Base-by-base conservation (phyloP, 805 yeast genomes). In the Huiozyma sinensis region DNA sequence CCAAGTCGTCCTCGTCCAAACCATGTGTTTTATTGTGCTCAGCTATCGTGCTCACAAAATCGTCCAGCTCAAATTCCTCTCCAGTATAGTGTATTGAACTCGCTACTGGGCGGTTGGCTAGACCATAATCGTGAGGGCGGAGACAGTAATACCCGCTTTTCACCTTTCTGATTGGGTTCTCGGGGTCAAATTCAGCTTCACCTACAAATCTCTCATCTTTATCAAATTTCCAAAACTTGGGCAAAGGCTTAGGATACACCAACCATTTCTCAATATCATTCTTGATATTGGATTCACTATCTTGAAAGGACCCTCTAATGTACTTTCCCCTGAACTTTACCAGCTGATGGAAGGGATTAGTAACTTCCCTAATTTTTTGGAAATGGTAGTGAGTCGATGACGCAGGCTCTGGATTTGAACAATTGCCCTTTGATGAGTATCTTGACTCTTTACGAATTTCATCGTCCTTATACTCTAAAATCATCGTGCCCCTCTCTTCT, bases 211-310 rank as follows among this genome's bases (percentile, higher is more conserved):
- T 48, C 41, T 49, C 51, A 44, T 60, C 65, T 31, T 56, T 53
- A 33, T 56, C 61, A 47, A 64, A 66, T 47, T 66, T 68, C 72
- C 72, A 68, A 17, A 63, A 66, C 47, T 64, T 68, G 1, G 68
- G 67, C 38, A 62, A 52, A 7, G 95, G 95, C 24, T 80, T 79
- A 0, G 97, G 97, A 58, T 86, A 88, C 31, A 86, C 75, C n/a
- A 63, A 61, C 96, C 96, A 88, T 29, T 58, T 63, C 10, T 65
- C 66, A 5, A 67, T 58, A 34, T 61, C 63, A 62, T 88, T 82
- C 54, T 85, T 79, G 4, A 95, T 94, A 61, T 90, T 88, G 44
- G 76, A 77, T 36, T 58, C 51, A 35, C 77, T 79, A 48, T 79
- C 70, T 63, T 89, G 97, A 28, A 73, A 48, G 1, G 95, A 84